Base-by-base conservation (phyloP, 306 rosid species). In the Ziziphus jujuba region DNA sequence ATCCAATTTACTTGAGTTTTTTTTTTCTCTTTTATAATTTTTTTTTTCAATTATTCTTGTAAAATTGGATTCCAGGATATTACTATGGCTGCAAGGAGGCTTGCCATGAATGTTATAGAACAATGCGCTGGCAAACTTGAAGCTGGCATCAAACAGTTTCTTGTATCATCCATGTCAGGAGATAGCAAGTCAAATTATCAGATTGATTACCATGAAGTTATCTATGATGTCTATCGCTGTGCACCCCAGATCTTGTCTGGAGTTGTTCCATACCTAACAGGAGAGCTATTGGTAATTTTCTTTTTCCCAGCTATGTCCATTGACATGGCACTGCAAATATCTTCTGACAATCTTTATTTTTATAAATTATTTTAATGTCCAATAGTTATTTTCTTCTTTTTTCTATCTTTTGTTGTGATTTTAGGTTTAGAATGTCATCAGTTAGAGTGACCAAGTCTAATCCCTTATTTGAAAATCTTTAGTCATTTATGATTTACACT, bases 71-170 rank as follows among this genome's bases (percentile, higher is more conserved):
- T 79, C 71, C 89, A 95, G 99, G 95, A 78, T 71, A 65, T 87
- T 75, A 80, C 85, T 79, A 65, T 66, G 85, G 96, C 97, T 79
- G 92, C 96, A 54, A 95, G 95, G 90, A 91, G 73, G 89, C 92
- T 95, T 77, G 92, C 95, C n/a, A 95, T 95, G 97, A 88, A 87
- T 84, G 97, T 95, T 76, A 79, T 95, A 88, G 86, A 81, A 56
- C 86, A 85, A 36, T 88, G 87, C 16, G 89, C 83, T 3, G 99
- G 75, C 78, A 90, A 89, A 77, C 99, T 95, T 76, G 99, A 95
- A 82, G 80, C 96, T 63, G 79, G 81, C 73, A 89, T 91, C 31
- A 95, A 87, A 71, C 92, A 95, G 48, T 80, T 84, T 73, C 83
- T 95, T 85, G 79, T 95, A 77, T 85, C 99, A 40, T 79, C 87